A percentile compares a stretch with the other conserved stretches of the same genome.
Conservation (phyloP, 768 basidiomycete species). For the Leccinum fibrillosum region DNA sequence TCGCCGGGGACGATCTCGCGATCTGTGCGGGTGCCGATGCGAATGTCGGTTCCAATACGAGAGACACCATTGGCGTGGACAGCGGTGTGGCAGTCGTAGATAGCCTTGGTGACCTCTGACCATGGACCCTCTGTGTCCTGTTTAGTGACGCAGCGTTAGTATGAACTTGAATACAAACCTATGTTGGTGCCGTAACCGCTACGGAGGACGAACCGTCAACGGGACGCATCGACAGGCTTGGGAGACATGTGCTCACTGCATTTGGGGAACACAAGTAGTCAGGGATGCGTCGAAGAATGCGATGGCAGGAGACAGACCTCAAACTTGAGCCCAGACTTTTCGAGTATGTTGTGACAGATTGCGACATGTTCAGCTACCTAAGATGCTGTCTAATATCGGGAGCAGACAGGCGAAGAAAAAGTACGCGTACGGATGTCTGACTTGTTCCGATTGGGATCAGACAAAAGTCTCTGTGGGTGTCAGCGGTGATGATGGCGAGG, state of each 20-base stretch:
- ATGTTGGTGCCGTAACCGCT: conserved; percentile 94
- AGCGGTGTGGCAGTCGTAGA: conserved; percentile 87
- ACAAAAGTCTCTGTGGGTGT: conserved; percentile 64
- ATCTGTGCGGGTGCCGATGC: conserved; percentile 88
- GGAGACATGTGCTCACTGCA: conserved; percentile 34
- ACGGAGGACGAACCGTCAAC: conserved; percentile 6
- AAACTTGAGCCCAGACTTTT: conserved; percentile 78
- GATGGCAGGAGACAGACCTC: conserved; percentile 46
- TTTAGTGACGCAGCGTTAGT: not conserved
- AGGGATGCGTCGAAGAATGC: not conserved
- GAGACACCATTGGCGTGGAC: conserved; percentile 75
- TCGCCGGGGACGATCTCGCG: conserved; percentile 56
- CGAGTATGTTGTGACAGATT: conserved; percentile 78
- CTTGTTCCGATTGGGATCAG: conserved; percentile 82
- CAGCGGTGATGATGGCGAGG: not conserved
- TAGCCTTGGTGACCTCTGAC: conserved; percentile 78
- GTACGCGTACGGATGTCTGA: conserved; percentile 58
- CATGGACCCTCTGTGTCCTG: conserved; percentile 68
- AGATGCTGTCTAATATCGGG: not conserved
- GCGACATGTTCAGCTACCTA: conserved; percentile 78
- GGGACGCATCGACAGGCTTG: conserved; percentile 32
- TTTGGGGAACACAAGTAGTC: conserved; percentile 18
- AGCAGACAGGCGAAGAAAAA: conserved; percentile 1
- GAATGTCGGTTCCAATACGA: conserved; percentile 87
- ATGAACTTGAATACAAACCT: conserved; percentile 38